Evolutionary conservation across 495 filamentous ascomycete species (phyloP), one percentile per base, ranked within the genome.

Genomic region (Parathielavia hyrcaniae): DNA sequence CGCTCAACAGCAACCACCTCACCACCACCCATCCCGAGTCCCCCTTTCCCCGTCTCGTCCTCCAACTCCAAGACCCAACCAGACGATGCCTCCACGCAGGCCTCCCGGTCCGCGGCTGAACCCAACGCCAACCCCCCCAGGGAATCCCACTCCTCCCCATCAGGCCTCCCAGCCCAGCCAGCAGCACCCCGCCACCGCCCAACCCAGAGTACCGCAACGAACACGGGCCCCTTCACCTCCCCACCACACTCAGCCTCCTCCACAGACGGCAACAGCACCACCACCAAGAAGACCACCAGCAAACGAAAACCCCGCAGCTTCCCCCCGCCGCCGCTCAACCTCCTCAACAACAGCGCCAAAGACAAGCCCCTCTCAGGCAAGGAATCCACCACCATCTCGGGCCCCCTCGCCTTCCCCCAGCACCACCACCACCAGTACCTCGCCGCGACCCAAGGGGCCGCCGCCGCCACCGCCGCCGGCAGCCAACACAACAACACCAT

Each of bases 361-460:
- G 35, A 44, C 39, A 51, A 52, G 34, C 64, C 63, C 16, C 57
- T 67, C n/a, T 13, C 17, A 2, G 59, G 64, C 16, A 56, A 45
- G 19, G 58, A 62, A 47, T 41, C 59, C 58, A 58, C 57, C 32
- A 62, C 59, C 39, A 69, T 66, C 17, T 57, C 50, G 39, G 64
- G 66, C 0, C 64, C 66, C 8, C 23, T 66, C 10, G 66, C 66
- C 13, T 67, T 69, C 43, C 64, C 66, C 8, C 39, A 58, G 14
- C 53, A 56, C 17, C 47, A 39, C 17, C 61, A 62, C 53, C 54
- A 7, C 54, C 36, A 6, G 34, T 9, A 9, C 45, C 50, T 12
- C 17, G 26, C 2, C 49, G 35, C 23, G 26, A 13, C 30, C 32
- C 10, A 38, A 38, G 35, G 35, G 13, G 35, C 10, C n/a, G n/a